Evolutionary conservation across 768 basidiomycete species (phyloP).

Genomic region (Kwoniella sp.): DNA sequence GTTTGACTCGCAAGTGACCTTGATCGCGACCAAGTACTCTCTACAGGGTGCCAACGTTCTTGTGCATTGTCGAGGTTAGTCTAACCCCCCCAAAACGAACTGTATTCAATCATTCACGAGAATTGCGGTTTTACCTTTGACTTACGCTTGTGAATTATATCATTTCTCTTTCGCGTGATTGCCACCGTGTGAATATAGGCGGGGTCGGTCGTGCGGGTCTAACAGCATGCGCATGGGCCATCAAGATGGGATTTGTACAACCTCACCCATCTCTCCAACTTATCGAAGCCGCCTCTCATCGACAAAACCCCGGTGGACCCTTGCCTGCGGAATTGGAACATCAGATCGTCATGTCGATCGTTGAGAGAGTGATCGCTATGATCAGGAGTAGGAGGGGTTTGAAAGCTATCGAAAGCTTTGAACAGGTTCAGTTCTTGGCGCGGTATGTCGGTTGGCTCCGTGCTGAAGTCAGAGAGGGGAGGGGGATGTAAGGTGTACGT

Average conservation of each 20-base stretch:
- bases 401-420: slow-evolving; percentile 91
- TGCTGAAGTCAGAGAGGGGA: slow-evolving; percentile 15
- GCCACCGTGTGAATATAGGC: slow-evolving; percentile 22
- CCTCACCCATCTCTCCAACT: slow-evolving; percentile 59
- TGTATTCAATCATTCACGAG: background rate
- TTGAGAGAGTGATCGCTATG: slow-evolving; percentile 72
- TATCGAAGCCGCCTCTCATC: slow-evolving; percentile 27
- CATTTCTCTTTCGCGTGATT: background rate
- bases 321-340: slow-evolving; percentile 46
- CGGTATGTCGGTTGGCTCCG: slow-evolving; percentile 50
- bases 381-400: slow-evolving; percentile 74
- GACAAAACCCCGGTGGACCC: slow-evolving; percentile 8
- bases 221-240: slow-evolving; percentile 86
- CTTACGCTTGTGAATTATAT: background rate
- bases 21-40: slow-evolving; percentile 72
- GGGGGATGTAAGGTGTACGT: background rate
- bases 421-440: slow-evolving; percentile 67
- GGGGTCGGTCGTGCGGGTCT: slow-evolving; percentile 92
- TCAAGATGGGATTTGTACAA: slow-evolving; percentile 86
- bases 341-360: slow-evolving; percentile 63
- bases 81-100: background rate
- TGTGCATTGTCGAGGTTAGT: slow-evolving; percentile 79
- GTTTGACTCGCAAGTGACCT: slow-evolving; percentile 69
- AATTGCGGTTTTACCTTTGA: background rate
- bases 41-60: slow-evolving; percentile 71